These are phyloP conservation scores for Colletotrichum spaethianum DNA, from an alignment of 2,329 filamentous ascomycete genomes.

Conservation along the genomic window DNA sequence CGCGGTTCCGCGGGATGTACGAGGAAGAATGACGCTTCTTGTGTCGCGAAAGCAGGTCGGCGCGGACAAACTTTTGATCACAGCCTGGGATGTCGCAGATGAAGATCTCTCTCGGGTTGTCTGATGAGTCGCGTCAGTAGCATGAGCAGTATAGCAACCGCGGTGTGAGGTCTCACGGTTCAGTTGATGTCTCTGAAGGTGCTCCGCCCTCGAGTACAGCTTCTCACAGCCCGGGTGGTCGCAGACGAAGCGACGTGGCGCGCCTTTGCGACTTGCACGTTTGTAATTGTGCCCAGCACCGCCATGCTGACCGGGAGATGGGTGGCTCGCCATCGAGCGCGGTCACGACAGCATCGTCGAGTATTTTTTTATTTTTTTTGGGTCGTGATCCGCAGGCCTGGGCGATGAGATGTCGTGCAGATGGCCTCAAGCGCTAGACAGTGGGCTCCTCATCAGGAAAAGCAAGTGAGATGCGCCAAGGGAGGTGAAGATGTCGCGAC, in stretches of 20 bases:
- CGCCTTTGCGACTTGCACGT: conserved; percentile 66
- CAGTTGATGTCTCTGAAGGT: conserved; percentile 85
- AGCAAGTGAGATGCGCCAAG: not conserved
- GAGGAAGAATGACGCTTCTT: conserved; percentile 74
- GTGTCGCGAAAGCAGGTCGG: conserved; percentile 80
- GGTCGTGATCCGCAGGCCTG: not conserved
- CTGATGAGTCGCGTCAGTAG: conserved; percentile 56
- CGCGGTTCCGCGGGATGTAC: conserved; percentile 65
- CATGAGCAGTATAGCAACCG: not conserved
- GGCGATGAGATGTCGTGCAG: not conserved
- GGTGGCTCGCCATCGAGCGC: conserved; percentile 29
- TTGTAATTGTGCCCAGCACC: conserved; percentile 55
- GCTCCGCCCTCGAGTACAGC: conserved; percentile 84
- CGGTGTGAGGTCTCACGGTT: conserved; percentile 67
- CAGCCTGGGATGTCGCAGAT: conserved; percentile 82
- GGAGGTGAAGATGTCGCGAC: conserved; percentile 6
- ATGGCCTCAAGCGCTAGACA: not conserved
- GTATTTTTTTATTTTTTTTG: too few species aligned
- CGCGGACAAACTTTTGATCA: conserved; percentile 82
- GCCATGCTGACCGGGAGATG: conserved; percentile 28
- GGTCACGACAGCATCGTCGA: conserved; percentile 25
- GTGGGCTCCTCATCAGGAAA: conserved; percentile 4
- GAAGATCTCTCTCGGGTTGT: conserved; percentile 85
- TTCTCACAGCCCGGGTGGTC: conserved; percentile 81
- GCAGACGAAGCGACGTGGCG: conserved; percentile 71